Percentiles rank a stretch among this genome's conserved stretches.
Evolutionary conservation across 2,329 filamentous ascomycete species (phyloP).

Genomic region (Niveomyces coronatus): DNA sequence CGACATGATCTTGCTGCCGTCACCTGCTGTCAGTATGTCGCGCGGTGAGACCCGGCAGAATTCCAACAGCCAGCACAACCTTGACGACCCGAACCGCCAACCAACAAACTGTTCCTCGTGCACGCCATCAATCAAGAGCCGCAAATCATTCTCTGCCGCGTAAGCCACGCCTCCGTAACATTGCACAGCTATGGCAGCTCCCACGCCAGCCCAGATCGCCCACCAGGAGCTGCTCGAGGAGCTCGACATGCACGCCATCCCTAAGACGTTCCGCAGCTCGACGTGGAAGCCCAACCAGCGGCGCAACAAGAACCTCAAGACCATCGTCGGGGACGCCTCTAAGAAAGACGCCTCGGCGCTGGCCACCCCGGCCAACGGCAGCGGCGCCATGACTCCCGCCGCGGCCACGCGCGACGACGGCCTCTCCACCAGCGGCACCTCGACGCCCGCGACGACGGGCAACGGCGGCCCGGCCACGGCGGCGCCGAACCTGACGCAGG

Average conservation of each 20-base stretch:
- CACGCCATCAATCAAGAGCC: neutral
- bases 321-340: slow-evolving; percentile 81
- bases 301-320: slow-evolving; percentile 98
- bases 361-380: slow-evolving; percentile 65
- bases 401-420: slow-evolving; percentile 42
- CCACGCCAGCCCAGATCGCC: slow-evolving; percentile 63
- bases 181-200: slow-evolving; percentile 38
- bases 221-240: slow-evolving; percentile 81
- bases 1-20: too few relatives aligned
- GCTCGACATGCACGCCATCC: slow-evolving; percentile 79
- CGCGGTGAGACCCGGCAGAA: slow-evolving; percentile 28
- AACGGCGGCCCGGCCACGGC: slow-evolving; percentile 35
- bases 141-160: too few relatives aligned
- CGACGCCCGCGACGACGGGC: slow-evolving; percentile 48
- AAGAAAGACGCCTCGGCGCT: slow-evolving; percentile 83
- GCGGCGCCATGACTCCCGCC: slow-evolving; percentile 60
- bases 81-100: too few relatives aligned
- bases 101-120: too few relatives aligned
- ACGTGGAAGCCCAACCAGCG: slow-evolving; percentile 88
- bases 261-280: slow-evolving; percentile 83
- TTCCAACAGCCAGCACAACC: neutral
- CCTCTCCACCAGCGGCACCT: slow-evolving; percentile 46
- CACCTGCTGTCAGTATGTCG: neutral
- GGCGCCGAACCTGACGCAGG: slow-evolving; percentile 73
- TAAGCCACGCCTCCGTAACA: neutral